Base-by-base conservation (phyloP, 2,329 filamentous ascomycete genomes). In the Venturia asperata region DNA sequence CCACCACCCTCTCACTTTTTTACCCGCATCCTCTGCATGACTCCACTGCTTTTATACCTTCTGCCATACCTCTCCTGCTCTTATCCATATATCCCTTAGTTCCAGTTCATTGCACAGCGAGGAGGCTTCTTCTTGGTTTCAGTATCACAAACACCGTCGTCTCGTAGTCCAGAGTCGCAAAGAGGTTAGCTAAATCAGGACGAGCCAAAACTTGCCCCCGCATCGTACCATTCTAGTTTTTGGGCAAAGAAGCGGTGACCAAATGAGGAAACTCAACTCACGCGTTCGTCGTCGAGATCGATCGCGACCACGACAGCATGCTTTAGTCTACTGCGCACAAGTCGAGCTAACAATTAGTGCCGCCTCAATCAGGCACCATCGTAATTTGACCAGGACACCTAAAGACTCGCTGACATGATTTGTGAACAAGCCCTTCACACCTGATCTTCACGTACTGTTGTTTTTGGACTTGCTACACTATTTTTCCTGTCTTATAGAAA, bases 91-190 rank as follows among this genome's bases (percentile, higher is more conserved):
- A 15, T 13, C 17, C 11, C 30, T 34, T 7, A 11, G 11, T 55
- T 55, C 27, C 49, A 56, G 15, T 56, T 37, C 52, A 58, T 58
- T 27, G 52, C 19, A 58, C 52, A 58, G 52, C 27, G 27, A 37
- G 7, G 15, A n/a, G 37, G 5, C 17, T 34, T 1, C 17, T 56
- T 37, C 27, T 56, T 10, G 1, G 37, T n/a, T 58, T 15, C 27
- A 37, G 52, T 37, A 37, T 58, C 52, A 58, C 52, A 2, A 37
- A 19, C 17, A 37, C 30, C 15, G 15, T 19, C n/a, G 6, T 34
- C 3, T 58, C 19, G 52, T 37, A 58, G 52, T n/a, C 15, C 17
- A 58, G 5, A 34, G 30, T 58, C 52, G 27, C 52, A 37, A 58
- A 34, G 9, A 13, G 27, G 6, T 27, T 58, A 37, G 52, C 17